Conservation (phyloP, 352 stramenopile species). For the Thraustochytrium striatum region DNA sequence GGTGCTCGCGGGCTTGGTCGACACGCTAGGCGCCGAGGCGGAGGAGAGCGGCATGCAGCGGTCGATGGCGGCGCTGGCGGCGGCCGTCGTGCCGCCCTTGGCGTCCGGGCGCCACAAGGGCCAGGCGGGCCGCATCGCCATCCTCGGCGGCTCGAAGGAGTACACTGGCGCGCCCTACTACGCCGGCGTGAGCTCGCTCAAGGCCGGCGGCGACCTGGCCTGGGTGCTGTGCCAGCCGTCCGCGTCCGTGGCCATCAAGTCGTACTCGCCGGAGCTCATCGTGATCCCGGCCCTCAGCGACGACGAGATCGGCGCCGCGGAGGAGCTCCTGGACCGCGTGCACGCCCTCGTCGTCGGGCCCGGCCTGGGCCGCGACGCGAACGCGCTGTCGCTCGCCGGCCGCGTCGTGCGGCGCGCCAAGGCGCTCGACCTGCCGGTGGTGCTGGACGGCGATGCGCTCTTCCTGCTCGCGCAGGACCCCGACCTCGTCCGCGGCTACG, state of each 20-base stretch:
- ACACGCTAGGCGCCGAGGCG: too few species aligned
- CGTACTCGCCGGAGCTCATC: constrained; percentile 66
- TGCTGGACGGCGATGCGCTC: constrained; percentile 91
- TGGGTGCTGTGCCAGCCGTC: constrained; percentile 90
- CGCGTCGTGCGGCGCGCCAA: constrained; percentile 69
- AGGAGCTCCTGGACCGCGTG: constrained; percentile 37
- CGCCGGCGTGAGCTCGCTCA: constrained; percentile 83
- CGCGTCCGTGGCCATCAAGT: constrained; percentile 92
- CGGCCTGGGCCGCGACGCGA: constrained; percentile 79
- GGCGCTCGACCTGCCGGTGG: constrained; percentile 68
- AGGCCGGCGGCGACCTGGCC: constrained; percentile 87
- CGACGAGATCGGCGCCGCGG: background rate
- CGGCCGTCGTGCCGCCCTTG: background rate
- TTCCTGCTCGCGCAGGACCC: constrained; percentile 75
- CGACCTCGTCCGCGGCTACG: constrained; percentile 55
- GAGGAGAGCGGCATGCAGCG: too few species aligned
- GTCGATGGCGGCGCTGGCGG: too few species aligned
- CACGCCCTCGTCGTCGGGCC: constrained; percentile 81
- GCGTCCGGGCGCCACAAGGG: constrained; percentile 30
- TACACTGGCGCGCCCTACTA: constrained; percentile 97
- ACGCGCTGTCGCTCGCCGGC: constrained; percentile 72
- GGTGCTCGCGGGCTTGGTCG: too few species aligned
- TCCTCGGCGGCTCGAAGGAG: constrained; percentile 90
- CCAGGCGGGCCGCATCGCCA: constrained; percentile 72
- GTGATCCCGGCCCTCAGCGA: constrained; percentile 58